A percentile compares a stretch with the other conserved stretches of the same genome.
Evolutionary conservation across 2,329 filamentous ascomycete species (phyloP).

Genomic region (Fusarium solani-melongenae): DNA sequence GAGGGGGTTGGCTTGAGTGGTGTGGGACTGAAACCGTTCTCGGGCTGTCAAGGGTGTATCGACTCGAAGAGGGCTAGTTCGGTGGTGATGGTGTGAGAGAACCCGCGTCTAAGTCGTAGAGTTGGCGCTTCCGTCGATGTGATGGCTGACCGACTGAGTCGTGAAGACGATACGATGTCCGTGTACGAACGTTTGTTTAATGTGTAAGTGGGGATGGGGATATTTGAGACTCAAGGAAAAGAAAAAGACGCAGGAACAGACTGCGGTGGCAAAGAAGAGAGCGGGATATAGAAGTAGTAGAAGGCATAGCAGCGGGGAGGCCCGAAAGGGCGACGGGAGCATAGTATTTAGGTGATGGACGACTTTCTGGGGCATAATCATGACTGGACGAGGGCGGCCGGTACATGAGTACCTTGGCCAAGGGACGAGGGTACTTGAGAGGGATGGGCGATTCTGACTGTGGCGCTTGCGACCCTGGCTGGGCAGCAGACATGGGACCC

Average conservation of each 20-base stretch:
- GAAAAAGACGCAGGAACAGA: constrained; percentile 21
- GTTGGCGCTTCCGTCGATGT: constrained; percentile 38
- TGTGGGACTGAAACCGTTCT: constrained; percentile 39
- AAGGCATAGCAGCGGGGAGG: constrained; percentile 36
- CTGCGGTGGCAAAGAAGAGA: constrained; percentile 33
- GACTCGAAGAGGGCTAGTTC: constrained; percentile 40
- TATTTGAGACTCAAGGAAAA: constrained; percentile 6
- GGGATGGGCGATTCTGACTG: constrained; percentile 39
- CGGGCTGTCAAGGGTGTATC: constrained; percentile 33
- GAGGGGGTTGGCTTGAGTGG: constrained; percentile 35
- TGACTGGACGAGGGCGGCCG: constrained; percentile 44
- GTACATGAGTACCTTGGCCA: constrained; percentile 42
- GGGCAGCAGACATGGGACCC: constrained; percentile 29
- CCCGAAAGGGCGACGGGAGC: constrained; percentile 39
- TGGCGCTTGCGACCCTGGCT: constrained; percentile 37
- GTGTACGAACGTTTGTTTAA: constrained; percentile 20
- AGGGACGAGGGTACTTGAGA: constrained; percentile 41
- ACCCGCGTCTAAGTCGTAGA: constrained; percentile 37
- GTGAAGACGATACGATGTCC: constrained; percentile 11
- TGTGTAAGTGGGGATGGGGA: constrained; percentile 31
- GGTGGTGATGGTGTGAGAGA: constrained; percentile 41
- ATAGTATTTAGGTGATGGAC: constrained; percentile 46
- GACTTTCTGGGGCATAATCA: constrained; percentile 37
- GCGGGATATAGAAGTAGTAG: constrained; percentile 31
- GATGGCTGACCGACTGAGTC: constrained; percentile 30